phyloP scores from a whole-genome alignment of 305 asterid genomes.

The Ajuga reptans region DNA sequence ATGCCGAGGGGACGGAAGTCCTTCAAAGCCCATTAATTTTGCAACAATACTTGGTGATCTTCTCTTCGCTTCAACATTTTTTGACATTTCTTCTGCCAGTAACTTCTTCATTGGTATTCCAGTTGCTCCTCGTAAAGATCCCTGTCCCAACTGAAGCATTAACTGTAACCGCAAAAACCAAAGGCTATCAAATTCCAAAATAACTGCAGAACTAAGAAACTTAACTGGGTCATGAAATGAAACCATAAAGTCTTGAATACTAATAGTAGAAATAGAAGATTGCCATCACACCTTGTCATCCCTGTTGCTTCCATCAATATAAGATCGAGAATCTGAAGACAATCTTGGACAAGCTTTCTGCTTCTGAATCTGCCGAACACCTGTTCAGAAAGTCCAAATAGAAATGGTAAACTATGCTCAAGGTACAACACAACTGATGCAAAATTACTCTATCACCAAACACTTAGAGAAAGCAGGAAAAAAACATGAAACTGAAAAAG shows the following conservation, averaged over 20 bases:
- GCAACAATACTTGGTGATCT: constrained; percentile 59
- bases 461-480: not conserved
- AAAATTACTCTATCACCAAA: constrained; percentile 9
- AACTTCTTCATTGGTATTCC: constrained; percentile 68
- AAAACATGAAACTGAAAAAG: not conserved
- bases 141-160: constrained; percentile 43
- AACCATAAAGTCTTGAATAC: not conserved
- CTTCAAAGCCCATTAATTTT: constrained; percentile 82
- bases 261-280: constrained; percentile 7
- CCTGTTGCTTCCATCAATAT: constrained; percentile 38
- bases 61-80: constrained; percentile 53
- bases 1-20: constrained; percentile 61
- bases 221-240: not conserved
- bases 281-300: constrained; percentile 37
- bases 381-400: constrained; percentile 37
- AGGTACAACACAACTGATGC: not conserved
- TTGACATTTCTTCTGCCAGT: constrained; percentile 68
- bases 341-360: constrained; percentile 39
- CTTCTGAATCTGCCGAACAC: constrained; percentile 36
- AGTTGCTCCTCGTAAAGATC: constrained; percentile 32
- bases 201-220: constrained; percentile 13
- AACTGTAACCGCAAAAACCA: constrained; percentile 33
- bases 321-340: constrained; percentile 41
- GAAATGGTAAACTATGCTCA: constrained; percentile 9
- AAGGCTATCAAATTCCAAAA: constrained; percentile 5